Percentiles rank a stretch among this genome's conserved stretches.
Conservation (phyloP, 305 asterid species). For the Fraxinus dipetala region DNA sequence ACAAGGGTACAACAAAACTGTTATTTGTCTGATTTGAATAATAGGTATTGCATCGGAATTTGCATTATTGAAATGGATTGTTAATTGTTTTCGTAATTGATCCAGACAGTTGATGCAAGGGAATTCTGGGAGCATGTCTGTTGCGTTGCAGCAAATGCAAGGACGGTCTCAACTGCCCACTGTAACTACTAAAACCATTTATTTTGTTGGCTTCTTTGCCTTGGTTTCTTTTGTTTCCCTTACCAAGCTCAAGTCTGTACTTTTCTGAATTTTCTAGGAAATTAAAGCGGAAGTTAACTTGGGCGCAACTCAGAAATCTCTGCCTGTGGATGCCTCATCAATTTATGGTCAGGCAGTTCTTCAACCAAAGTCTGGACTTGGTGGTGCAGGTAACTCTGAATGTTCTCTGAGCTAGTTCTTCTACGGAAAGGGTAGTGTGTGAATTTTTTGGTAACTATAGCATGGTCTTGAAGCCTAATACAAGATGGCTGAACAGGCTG, state of each 20-base stretch:
- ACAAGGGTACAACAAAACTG: conserved; percentile 66
- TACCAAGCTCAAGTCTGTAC: neutral
- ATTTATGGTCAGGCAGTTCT: conserved; percentile 92
- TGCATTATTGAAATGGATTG: neutral
- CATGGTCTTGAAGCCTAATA: neutral
- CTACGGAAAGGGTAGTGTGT: neutral
- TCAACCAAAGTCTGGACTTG: conserved; percentile 94
- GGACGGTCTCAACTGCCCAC: conserved; percentile 76
- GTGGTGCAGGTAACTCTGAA: conserved; percentile 68
- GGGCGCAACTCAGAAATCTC: conserved; percentile 70
- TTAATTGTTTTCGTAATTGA: conserved; percentile 31
- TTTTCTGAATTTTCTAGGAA: conserved; percentile 49
- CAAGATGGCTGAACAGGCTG: neutral
- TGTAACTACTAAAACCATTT: conserved; percentile 46
- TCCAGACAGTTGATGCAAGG: conserved; percentile 95
- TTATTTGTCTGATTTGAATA: conserved; percentile 1
- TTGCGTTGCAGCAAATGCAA: conserved; percentile 94
- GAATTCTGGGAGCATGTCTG: conserved; percentile 82
- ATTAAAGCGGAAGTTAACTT: conserved; percentile 72
- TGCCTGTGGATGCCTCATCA: conserved; percentile 88
- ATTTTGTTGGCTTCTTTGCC: neutral
- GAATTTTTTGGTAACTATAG: neutral
- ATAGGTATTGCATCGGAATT: neutral
- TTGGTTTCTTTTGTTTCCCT: neutral
- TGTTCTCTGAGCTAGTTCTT: neutral